These are phyloP conservation scores for Vanilla planifolia DNA, from an alignment of 106 monocot species.

Conservation along the genomic window DNA sequence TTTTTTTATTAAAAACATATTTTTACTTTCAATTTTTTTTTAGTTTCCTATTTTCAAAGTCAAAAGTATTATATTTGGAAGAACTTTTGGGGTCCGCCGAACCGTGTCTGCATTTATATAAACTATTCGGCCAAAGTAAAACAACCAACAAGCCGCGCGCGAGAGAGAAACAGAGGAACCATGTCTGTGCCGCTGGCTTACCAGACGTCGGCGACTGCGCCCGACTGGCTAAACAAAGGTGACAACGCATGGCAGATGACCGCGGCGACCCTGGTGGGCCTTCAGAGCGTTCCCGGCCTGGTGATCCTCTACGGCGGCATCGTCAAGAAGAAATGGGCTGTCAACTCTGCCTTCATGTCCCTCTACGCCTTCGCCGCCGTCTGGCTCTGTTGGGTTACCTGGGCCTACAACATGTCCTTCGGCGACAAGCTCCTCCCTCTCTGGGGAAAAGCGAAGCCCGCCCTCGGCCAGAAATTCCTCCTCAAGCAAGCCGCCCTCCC, in stretches of 20 bases:
- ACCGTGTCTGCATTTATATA: too few species aligned
- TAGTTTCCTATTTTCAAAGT: too few species aligned
- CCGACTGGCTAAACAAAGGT: slow-evolving; percentile 30
- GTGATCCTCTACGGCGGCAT: slow-evolving; percentile 40
- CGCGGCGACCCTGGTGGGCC: slow-evolving; percentile 24
- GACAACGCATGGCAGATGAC: slow-evolving; percentile 27
- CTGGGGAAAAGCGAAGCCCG: slow-evolving; percentile 33
- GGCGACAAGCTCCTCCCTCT: slow-evolving; percentile 37
- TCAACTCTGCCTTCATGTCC: slow-evolving; percentile 53
- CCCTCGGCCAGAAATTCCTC: slow-evolving; percentile 30
- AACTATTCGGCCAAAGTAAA: too few species aligned
- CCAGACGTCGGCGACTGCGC: neutral
- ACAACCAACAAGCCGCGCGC: too few species aligned
- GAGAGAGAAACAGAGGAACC: neutral
- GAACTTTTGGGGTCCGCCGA: too few species aligned
- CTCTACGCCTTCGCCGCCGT: slow-evolving; percentile 51
- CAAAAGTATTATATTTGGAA: too few species aligned
- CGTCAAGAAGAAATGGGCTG: slow-evolving; percentile 43
- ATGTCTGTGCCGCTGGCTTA: slow-evolving; percentile 6
- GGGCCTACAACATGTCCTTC: slow-evolving; percentile 43
- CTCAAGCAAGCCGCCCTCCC: slow-evolving; percentile 31
- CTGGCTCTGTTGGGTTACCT: slow-evolving; percentile 27
- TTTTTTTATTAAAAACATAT: too few species aligned
- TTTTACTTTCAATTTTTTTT: too few species aligned
- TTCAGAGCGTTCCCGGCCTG: slow-evolving; percentile 45